phyloP scores from a whole-genome alignment of 2,329 filamentous ascomycete species.

The Pestalotiopsis sp. region DNA sequence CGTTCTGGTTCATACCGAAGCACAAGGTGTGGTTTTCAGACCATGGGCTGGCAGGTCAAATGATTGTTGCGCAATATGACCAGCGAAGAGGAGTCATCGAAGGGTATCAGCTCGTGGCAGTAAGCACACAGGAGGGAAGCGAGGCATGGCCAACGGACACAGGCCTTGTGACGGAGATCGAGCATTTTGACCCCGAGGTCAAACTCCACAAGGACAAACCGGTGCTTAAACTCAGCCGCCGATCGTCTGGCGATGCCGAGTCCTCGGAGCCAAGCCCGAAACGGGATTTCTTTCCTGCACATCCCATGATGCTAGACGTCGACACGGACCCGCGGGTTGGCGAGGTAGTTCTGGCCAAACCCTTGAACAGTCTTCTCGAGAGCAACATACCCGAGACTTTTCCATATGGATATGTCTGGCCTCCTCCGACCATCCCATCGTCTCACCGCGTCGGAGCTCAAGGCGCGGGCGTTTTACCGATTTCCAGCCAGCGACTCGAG shows the following conservation, averaged over 20 bases:
- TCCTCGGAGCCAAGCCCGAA: constrained; percentile 23
- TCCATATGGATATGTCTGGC: constrained; percentile 69
- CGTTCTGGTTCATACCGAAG: constrained; percentile 81
- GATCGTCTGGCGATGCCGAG: constrained; percentile 58
- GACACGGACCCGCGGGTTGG: constrained; percentile 58
- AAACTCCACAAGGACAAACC: constrained; percentile 76
- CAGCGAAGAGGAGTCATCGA: constrained; percentile 75
- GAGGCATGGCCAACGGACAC: constrained; percentile 61
- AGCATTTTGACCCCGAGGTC: constrained; percentile 72
- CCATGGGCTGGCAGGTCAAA: constrained; percentile 69
- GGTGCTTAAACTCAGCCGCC: constrained; percentile 58
- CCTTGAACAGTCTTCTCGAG: constrained; percentile 41
- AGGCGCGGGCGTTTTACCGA: constrained; percentile 23
- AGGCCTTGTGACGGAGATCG: constrained; percentile 68
- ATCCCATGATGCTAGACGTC: constrained; percentile 54
- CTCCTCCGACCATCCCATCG: constrained; percentile 71
- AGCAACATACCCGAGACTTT: constrained; percentile 33
- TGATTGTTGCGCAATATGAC: constrained; percentile 80
- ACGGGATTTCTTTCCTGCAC: constrained; percentile 49
- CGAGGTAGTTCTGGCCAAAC: constrained; percentile 68
- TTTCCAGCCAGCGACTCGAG: constrained; percentile 22
- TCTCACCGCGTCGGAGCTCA: constrained; percentile 50
- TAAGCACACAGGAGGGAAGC: constrained; percentile 56
- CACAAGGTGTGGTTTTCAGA: constrained; percentile 89
- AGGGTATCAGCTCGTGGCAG: constrained; percentile 75